Conservation (phyloP, 768 basidiomycete species). For the Coprinopsis sp. region DNA sequence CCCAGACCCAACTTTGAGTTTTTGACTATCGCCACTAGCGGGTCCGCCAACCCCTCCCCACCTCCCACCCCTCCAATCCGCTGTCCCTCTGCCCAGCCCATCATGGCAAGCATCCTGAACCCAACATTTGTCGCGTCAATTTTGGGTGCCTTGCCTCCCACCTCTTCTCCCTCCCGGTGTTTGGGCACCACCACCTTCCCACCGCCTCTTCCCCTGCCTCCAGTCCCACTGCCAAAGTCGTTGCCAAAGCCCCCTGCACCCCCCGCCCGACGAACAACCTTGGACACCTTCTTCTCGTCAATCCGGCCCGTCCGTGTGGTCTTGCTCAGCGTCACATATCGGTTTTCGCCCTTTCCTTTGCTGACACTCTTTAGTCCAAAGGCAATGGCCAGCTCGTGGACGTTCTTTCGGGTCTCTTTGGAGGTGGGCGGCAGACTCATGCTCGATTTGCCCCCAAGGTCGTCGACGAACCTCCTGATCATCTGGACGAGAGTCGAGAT, state of each 20-base stretch:
- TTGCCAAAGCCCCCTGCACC: slow-evolving; percentile 30
- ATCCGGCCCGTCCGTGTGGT: slow-evolving; percentile 53
- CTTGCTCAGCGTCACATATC: slow-evolving; percentile 78
- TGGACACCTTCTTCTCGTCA: slow-evolving; percentile 57
- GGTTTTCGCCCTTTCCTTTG: slow-evolving; percentile 57
- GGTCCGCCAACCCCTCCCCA: slow-evolving; percentile 62
- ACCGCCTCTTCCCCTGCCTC: slow-evolving; percentile 17
- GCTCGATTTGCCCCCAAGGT: slow-evolving; percentile 43
- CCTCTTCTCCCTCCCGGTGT: slow-evolving; percentile 81
- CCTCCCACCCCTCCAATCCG: slow-evolving; percentile 67
- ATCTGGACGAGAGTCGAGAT: slow-evolving; percentile 63
- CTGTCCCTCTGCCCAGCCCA: slow-evolving; percentile 90
- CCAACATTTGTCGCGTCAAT: slow-evolving; percentile 79
- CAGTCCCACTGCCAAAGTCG: slow-evolving; percentile 30
- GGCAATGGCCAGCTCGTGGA: slow-evolving; percentile 77
- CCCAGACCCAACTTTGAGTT: slow-evolving; percentile 82
- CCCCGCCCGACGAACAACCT: slow-evolving; percentile 34
- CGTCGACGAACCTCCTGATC: slow-evolving; percentile 63
- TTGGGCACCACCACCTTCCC: slow-evolving; percentile 29
- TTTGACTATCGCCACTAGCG: slow-evolving; percentile 83
- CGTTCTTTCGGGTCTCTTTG: slow-evolving; percentile 61
- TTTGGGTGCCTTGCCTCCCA: slow-evolving; percentile 85
- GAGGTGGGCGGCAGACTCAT: slow-evolving; percentile 78
- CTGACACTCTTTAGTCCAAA: slow-evolving; percentile 79
- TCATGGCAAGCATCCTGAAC: slow-evolving; percentile 78